These are phyloP conservation scores for Pythium sp. DNA, from an alignment of 352 stramenopile species.

Conservation along the genomic window DNA sequence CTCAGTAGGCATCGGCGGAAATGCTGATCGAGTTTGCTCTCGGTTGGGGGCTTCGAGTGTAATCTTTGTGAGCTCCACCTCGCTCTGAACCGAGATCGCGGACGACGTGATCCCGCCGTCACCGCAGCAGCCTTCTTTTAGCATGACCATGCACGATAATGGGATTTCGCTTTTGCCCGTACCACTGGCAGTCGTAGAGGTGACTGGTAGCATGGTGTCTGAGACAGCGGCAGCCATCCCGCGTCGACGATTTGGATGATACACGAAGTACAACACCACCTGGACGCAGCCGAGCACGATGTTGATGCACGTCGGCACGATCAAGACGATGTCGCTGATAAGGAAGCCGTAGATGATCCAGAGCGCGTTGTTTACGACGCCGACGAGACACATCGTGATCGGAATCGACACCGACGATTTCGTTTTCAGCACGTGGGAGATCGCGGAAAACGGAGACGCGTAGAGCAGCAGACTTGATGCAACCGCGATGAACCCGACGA, in stretches of 20 bases:
- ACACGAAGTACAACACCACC: conserved; percentile 58
- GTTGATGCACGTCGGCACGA: conserved; percentile 52
- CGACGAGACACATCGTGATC: conserved; percentile 59
- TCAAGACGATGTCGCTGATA: conserved; percentile 50
- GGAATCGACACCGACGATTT: conserved; percentile 57
- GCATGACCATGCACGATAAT: conserved; percentile 14
- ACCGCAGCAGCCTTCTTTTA: background rate
- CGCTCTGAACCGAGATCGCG: conserved; percentile 5
- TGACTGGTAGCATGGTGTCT: conserved; percentile 15
- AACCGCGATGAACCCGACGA: conserved; percentile 45
- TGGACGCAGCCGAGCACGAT: conserved; percentile 47
- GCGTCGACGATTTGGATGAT: conserved; percentile 28
- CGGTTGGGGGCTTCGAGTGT: conserved; percentile 23
- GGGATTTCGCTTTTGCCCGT: conserved; percentile 11
- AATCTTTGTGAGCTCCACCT: conserved; percentile 33
- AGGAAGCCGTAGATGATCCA: conserved; percentile 69
- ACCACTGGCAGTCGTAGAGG: background rate
- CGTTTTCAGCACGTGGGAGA: conserved; percentile 50
- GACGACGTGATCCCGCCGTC: background rate
- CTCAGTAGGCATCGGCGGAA: background rate
- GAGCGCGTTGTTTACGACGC: conserved; percentile 67
- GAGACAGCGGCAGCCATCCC: background rate
- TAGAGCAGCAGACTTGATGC: conserved; percentile 63
- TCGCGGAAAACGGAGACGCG: conserved; percentile 53
- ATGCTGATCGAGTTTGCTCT: background rate